Percentiles rank a stretch among this genome's conserved stretches.
Conservation (phyloP, 1,284 basidiomycete species). For the Sporisorium graminicola region DNA sequence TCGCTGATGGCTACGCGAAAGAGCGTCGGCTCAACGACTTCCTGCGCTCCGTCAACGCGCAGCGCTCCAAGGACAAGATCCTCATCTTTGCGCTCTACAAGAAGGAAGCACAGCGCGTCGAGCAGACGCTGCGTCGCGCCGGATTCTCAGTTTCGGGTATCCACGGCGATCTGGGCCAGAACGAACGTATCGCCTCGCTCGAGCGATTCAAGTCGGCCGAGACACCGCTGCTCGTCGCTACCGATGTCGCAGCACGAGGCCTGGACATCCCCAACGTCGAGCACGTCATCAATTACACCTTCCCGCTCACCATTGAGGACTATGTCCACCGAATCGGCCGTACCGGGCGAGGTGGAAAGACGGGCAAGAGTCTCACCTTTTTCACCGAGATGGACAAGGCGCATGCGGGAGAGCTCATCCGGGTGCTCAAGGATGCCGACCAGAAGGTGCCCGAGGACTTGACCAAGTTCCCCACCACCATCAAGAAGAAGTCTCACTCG, state of each 20-base stretch:
- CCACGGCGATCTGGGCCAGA: slow-evolving; percentile 93
- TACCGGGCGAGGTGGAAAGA: slow-evolving; percentile 91
- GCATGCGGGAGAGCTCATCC: slow-evolving; percentile 93
- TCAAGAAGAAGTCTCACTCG: slow-evolving; percentile 93
- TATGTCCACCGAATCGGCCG: slow-evolving; percentile 98
- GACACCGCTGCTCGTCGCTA: slow-evolving; percentile 90
- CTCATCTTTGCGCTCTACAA: slow-evolving; percentile 98
- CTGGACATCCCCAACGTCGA: slow-evolving; percentile 97
- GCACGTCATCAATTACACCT: slow-evolving; percentile 81
- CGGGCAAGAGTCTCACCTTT: slow-evolving; percentile 94
- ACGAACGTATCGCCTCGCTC: slow-evolving; percentile 85
- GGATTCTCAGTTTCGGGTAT: slow-evolving; percentile 89
- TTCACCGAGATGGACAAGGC: slow-evolving; percentile 77
- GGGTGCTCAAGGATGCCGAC: slow-evolving; percentile 89
- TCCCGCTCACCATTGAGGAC: slow-evolving; percentile 80
- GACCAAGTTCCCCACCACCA: slow-evolving; percentile 89
- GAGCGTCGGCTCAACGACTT: slow-evolving; percentile 75
- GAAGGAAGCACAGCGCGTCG: slow-evolving; percentile 84
- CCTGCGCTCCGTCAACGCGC: slow-evolving; percentile 67
- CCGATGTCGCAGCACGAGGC: slow-evolving; percentile 96
- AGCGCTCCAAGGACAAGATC: slow-evolving; percentile 76
- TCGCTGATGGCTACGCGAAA: slow-evolving; percentile 87
- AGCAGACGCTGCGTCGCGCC: slow-evolving; percentile 80
- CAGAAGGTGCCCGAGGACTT: slow-evolving; percentile 79
- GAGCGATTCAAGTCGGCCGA: slow-evolving; percentile 89